Evolutionary conservation across 2,329 filamentous ascomycete species (phyloP).

Genomic region (Echinosphaeria canescens): DNA sequence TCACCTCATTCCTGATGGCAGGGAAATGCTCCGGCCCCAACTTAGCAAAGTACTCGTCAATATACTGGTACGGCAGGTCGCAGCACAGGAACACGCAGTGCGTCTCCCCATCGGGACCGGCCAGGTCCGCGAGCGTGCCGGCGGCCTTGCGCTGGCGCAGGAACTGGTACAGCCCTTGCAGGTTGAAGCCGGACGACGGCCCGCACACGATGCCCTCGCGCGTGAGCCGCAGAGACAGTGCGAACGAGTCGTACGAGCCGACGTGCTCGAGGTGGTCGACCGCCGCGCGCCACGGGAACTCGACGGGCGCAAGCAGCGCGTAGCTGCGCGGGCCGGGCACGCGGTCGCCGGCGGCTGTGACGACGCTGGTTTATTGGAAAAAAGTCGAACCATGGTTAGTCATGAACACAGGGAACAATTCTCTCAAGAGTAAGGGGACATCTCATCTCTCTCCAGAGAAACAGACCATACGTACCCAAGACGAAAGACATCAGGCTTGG

Average conservation of each 20-base stretch:
- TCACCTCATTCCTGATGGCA: constrained; percentile 21
- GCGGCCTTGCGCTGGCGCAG: constrained; percentile 20
- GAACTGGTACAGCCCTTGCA: constrained; percentile 23
- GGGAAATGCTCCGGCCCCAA: constrained; percentile 24
- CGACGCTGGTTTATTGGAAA: no score
- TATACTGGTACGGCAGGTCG: constrained; percentile 40
- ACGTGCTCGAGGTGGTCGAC: constrained; percentile 29
- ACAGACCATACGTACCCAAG: constrained; percentile 6
- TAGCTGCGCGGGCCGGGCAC: constrained; percentile 29
- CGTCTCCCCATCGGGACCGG: constrained; percentile 17
- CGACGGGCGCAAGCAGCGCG: constrained; percentile 18
- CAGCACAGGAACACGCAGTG: constrained; percentile 34
- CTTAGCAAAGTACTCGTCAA: constrained; percentile 36
- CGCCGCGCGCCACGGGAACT: constrained; percentile 29
- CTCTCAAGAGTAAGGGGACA: neutral
- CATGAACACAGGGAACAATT: constrained; percentile 2
- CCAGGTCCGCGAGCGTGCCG: constrained; percentile 17
- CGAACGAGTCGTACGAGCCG: constrained; percentile 23
- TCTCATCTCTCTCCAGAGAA: neutral
- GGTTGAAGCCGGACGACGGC: constrained; percentile 30
- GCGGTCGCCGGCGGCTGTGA: constrained; percentile 26
- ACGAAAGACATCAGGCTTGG: constrained; percentile 17
- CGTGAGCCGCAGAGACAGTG: constrained; percentile 23
- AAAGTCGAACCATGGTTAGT: no score
- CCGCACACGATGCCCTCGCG: constrained; percentile 30